Conservation (phyloP, 2,329 filamentous ascomycete genomes). For the Colletotrichum zoysiae region DNA sequence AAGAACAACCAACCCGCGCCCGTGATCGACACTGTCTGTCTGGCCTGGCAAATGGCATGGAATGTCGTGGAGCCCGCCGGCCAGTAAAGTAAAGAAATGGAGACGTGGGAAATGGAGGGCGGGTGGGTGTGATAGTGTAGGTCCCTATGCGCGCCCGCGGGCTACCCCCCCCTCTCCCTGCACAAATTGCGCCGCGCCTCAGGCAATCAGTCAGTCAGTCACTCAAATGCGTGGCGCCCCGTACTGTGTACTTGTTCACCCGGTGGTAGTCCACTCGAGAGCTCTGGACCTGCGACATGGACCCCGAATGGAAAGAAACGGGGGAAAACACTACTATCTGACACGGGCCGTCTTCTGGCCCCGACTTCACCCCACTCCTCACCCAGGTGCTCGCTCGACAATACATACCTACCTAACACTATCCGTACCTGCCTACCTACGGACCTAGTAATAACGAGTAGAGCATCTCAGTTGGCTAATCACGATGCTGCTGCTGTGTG, state of each 20-base stretch:
- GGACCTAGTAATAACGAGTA: too few relatives aligned
- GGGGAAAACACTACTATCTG: conserved; percentile 19
- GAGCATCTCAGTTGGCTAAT: too few relatives aligned
- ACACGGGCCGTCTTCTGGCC: conserved; percentile 18
- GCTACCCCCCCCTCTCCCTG: not conserved
- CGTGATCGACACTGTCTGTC: conserved; percentile 7
- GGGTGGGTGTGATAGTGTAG: not conserved
- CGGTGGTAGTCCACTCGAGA: not conserved
- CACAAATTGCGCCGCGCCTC: not conserved
- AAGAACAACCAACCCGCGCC: not conserved
- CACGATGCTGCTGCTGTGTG: too few relatives aligned
- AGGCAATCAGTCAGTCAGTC: not conserved
- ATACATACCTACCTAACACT: too few relatives aligned
- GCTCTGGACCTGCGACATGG: not conserved
- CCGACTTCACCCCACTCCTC: conserved; percentile 20
- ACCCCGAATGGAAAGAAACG: conserved; percentile 1
- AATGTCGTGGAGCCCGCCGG: conserved; percentile 12
- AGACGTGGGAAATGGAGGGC: conserved; percentile 26
- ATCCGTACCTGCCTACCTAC: too few relatives aligned
- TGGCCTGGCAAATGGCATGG: conserved; percentile 17
- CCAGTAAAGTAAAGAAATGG: conserved; percentile 16
- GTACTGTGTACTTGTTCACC: not conserved
- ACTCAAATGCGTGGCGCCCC: not conserved
- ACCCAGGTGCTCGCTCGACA: conserved; percentile 10
- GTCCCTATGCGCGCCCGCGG: conserved; percentile 1